Evolutionary conservation across 108 stramenopile genomes (phyloP), one percentile per base, ranked within the genome.

Genomic region (Cylindrotheca fusiformis): DNA sequence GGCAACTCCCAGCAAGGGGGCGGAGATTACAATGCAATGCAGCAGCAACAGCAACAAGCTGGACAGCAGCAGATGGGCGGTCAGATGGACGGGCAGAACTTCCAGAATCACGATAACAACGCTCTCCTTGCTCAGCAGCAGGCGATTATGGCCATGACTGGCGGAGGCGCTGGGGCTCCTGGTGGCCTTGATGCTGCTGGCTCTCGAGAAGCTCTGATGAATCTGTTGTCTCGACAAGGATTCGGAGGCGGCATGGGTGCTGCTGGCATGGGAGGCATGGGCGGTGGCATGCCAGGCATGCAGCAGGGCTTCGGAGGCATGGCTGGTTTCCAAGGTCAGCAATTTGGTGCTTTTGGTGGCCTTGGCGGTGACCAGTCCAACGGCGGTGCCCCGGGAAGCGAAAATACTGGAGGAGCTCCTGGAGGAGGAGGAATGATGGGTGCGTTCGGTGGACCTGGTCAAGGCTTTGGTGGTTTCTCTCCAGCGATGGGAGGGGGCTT

Each of bases 191-290:
- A 74, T 55, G 65, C 65, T 54, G 72, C 65, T 1, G 65, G 65
- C 22, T 67, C 58, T 41, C 57, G 65, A 32, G 72, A 74, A 24
- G 72, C 72, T 25, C 57, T 74, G 32, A 74, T 74, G 72, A 74
- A 67, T 36, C 65, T 74, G 14, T 44, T 74, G 2, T 55, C 72
- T 17, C 48, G 64, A 19, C 72, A 74, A 56, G 72, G 72, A 28
- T 48, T 55, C 46, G 65, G 72, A 26, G 55, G 54, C 19, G 62
- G 63, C 18, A 57, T 28, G 47, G 55, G 55, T 48, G 69, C 51
- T 29, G 60, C 31, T 41, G 71, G 63, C 45, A 74, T 74, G 72
- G 65, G 71, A 20, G 28, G 36, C 20, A 69, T 69, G 59, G 48
- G 62, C 12, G 48, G 19, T 8, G 63, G 63, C 1, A 59, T 58